Evolutionary conservation across 495 filamentous ascomycete species (phyloP).

Genomic region (Bryoglossum gracile): DNA sequence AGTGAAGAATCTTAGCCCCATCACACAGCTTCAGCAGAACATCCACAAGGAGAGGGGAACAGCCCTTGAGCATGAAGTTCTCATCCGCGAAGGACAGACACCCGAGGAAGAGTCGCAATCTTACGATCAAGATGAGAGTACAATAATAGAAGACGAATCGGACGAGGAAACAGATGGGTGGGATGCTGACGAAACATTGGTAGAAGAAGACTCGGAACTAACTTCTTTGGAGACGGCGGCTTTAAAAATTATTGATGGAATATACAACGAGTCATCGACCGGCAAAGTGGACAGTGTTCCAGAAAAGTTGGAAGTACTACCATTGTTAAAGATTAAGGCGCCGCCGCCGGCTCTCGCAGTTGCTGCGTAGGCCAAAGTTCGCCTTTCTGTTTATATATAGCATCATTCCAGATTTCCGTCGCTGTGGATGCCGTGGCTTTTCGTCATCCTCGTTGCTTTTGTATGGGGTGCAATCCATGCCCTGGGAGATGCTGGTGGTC

Average conservation of each 20-base stretch:
- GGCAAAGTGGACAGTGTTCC: slow-evolving; percentile 2
- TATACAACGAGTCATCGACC: slow-evolving; percentile 1
- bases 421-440: too few relatives aligned
- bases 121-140: neutral
- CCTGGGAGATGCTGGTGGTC: too few relatives aligned
- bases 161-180: neutral
- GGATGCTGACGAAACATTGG: slow-evolving; percentile 3
- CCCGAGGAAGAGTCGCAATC: neutral
- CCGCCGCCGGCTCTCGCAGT: neutral
- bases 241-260: slow-evolving; percentile 6
- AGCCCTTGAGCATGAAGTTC: neutral
- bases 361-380: neutral
- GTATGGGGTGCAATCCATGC: too few relatives aligned
- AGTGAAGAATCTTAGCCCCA: neutral
- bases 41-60: neutral
- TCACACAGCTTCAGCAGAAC: slow-evolving; percentile 1
- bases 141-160: neutral
- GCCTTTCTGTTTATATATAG: too few relatives aligned
- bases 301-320: neutral
- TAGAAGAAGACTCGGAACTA: slow-evolving; percentile 4
- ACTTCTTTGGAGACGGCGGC: slow-evolving; percentile 1
- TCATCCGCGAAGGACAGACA: neutral
- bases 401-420: too few relatives aligned
- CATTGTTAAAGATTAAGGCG: neutral
- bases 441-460: too few relatives aligned